These are phyloP conservation scores for Brasenia schreberi DNA, from an alignment of 164 flowering plant species.

Conservation along the genomic window DNA sequence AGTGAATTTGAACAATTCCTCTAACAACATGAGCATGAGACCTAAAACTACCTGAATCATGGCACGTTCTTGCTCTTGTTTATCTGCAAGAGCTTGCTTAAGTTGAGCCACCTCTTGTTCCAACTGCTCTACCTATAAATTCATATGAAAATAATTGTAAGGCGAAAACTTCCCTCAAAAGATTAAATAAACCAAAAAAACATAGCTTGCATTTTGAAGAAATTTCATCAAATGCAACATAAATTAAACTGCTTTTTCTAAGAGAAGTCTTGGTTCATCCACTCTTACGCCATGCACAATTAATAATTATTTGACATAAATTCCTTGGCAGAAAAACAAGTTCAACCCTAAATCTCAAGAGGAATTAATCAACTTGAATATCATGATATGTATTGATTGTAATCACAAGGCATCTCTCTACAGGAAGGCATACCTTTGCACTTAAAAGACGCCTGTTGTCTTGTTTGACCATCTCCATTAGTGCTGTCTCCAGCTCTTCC, in stretches of 20 bases:
- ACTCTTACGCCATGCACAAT: not conserved
- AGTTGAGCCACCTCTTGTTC: conserved; percentile 66
- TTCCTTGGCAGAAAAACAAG: not conserved
- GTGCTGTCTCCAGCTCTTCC: conserved; percentile 90
- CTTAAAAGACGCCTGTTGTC: conserved; percentile 75
- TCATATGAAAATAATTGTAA: too few species aligned
- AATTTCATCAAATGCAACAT: not conserved
- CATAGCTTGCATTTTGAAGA: not conserved
- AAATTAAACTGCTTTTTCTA: not conserved
- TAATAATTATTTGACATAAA: not conserved
- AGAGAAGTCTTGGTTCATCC: not conserved
- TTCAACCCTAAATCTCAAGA: not conserved
- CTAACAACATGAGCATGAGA: not conserved
- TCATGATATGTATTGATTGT: not conserved
- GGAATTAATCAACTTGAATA: not conserved
- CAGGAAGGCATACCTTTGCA: conserved; percentile 50
- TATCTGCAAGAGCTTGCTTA: conserved; percentile 59
- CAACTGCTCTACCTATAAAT: conserved; percentile 69
- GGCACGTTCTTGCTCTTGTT: conserved; percentile 87
- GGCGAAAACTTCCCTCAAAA: not conserved
- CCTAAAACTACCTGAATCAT: conserved; percentile 68
- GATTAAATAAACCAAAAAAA: too few species aligned
- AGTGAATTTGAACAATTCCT: not conserved
- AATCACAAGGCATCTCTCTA: not conserved
- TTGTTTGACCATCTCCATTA: conserved; percentile 82